phyloP scores from a whole-genome alignment of 139 green algal genomes.

The Edaphochlamys debaryana region DNA sequence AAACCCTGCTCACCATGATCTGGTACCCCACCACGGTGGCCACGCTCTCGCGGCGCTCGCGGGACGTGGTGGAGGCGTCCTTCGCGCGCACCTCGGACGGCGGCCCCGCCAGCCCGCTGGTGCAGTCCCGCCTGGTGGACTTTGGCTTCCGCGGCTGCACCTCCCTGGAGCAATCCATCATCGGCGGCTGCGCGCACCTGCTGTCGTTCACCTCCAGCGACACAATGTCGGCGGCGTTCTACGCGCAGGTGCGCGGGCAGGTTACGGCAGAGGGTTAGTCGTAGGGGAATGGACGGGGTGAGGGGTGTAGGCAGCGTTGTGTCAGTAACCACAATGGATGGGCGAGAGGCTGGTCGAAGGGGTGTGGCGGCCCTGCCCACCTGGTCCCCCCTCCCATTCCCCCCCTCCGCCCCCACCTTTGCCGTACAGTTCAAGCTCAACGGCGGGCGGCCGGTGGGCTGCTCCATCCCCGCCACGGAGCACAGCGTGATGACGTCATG shows the following conservation, averaged over 20 bases:
- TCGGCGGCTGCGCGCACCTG: conserved; percentile 90
- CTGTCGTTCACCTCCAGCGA: conserved; percentile 89
- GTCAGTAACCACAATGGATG: too few species aligned
- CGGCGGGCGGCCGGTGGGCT: conserved; percentile 76
- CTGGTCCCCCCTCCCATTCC: too few species aligned
- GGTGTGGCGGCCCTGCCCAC: too few species aligned
- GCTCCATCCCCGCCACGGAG: conserved; percentile 89
- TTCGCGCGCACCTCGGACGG: conserved; percentile 82
- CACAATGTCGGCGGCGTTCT: conserved; percentile 91
- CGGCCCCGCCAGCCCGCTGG: conserved; percentile 60
- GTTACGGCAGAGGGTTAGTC: background rate
- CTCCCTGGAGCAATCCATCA: conserved; percentile 84
- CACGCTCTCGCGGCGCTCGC: conserved; percentile 79
- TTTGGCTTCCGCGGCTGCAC: conserved; percentile 81
- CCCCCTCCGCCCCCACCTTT: too few species aligned
- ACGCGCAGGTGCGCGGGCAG: conserved; percentile 73
- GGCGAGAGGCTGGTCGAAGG: too few species aligned
- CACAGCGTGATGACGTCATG: conserved; percentile 94
- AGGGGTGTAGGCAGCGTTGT: too few species aligned
- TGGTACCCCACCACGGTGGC: conserved; percentile 93
- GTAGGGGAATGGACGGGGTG: too few species aligned
- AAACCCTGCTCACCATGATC: conserved; percentile 88
- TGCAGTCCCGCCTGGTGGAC: conserved; percentile 71
- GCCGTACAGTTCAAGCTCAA: conserved; percentile 87
- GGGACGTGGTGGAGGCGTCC: conserved; percentile 79